Evolutionary conservation across 805 yeast species (phyloP).

Genomic region (Candida arabinofermentans): DNA sequence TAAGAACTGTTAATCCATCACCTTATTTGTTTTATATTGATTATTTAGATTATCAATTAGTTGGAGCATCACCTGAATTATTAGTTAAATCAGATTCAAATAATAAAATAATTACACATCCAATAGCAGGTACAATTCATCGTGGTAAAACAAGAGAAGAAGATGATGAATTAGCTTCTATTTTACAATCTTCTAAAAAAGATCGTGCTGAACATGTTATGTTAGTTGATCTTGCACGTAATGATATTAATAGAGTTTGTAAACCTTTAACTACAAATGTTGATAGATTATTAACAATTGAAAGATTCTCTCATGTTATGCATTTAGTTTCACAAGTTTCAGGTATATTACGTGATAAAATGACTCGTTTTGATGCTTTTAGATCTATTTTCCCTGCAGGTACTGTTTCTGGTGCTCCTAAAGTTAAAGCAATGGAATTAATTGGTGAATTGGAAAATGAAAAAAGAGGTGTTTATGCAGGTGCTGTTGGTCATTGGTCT

Average conservation of each 20-base stretch:
- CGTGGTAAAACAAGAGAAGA: conserved; percentile 91
- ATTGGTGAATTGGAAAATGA: conserved; percentile 87
- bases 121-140: conserved; percentile 94
- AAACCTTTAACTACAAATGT: conserved; percentile 80
- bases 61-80: conserved; percentile 97
- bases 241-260: conserved; percentile 94
- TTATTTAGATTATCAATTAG: conserved; percentile 85
- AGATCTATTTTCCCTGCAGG: conserved; percentile 99
- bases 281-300: conserved; percentile 84
- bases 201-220: conserved; percentile 98
- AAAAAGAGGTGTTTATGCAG: conserved; percentile 95
- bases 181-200: conserved; percentile 70
- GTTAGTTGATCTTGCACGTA: conserved; percentile 97
- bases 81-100: conserved; percentile 75
- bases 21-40: conserved; percentile 96
- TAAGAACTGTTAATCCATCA: conserved; percentile 94
- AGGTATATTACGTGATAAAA: conserved; percentile 79
- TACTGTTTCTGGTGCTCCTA: conserved; percentile 98
- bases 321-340: conserved; percentile 94
- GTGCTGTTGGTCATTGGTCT: conserved; percentile 98
- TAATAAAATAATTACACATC: conserved; percentile 84
- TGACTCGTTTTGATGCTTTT: conserved; percentile 93
- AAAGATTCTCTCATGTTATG: conserved; percentile 95
- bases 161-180: conserved; percentile 78
- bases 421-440: conserved; percentile 93